Conservation (phyloP, 352 stramenopile genomes). For the Hyaloperonospora brassicae region DNA sequence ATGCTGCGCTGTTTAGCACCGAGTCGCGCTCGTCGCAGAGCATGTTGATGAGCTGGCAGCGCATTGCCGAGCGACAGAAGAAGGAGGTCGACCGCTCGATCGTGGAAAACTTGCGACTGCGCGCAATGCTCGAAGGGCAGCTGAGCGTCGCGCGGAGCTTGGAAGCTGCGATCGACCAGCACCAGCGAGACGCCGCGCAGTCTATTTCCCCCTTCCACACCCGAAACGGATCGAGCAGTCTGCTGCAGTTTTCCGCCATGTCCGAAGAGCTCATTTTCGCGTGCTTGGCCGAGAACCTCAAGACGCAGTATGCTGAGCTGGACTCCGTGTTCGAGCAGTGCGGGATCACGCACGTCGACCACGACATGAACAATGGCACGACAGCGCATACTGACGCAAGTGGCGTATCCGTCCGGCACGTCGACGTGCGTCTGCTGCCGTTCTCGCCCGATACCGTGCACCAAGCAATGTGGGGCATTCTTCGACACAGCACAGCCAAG, state of each 20-base stretch:
- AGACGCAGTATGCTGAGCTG: constrained; percentile 17
- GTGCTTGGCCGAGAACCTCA: constrained; percentile 18
- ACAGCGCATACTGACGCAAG: constrained; percentile 6
- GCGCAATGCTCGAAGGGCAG: constrained; percentile 26
- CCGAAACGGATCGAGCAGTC: too few species aligned
- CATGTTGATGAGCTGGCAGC: constrained; percentile 22
- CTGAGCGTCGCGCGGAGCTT: constrained; percentile 26
- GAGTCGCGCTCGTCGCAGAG: constrained; percentile 6
- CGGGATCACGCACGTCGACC: not conserved
- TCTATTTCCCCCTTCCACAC: constrained; percentile 5
- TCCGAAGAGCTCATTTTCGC: constrained; percentile 21
- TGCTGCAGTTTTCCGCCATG: constrained; percentile 1
- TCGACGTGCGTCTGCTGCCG: constrained; percentile 21
- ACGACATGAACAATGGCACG: constrained; percentile 15
- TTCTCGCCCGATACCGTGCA: constrained; percentile 23
- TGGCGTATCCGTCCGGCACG: constrained; percentile 12
- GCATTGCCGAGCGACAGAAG: constrained; percentile 26
- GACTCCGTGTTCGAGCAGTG: constrained; percentile 12
- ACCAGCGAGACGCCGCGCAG: constrained; percentile 22
- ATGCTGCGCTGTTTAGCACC: constrained; percentile 10
- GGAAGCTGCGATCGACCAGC: constrained; percentile 27
- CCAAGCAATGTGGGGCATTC: constrained; percentile 21
- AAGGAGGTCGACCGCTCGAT: constrained; percentile 20
- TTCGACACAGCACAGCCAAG: constrained; percentile 13
- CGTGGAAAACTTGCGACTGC: constrained; percentile 26